Base-by-base conservation (phyloP, 176 grass and related monocot species). In the Carex myosuroides region DNA sequence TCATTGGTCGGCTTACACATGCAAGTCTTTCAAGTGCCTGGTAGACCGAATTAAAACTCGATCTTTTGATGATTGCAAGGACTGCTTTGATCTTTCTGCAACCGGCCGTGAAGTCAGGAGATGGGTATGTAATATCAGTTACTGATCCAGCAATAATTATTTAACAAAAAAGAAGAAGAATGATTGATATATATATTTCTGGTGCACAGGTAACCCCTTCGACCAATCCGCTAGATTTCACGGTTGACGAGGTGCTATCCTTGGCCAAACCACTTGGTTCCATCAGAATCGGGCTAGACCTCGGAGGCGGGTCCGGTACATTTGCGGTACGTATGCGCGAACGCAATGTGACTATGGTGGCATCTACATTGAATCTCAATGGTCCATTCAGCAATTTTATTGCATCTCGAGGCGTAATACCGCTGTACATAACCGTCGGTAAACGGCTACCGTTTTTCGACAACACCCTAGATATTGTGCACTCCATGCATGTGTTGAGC, bases 401-500 rank as follows among this genome's bases (percentile, higher is more conserved):
- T 0, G 84, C 88, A 6, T 80, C 88, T 24, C 79, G 88, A 13
- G 88, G 88, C 3, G 76, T 86, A 41, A 76, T 86, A 32, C 84
- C 84, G 39, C 59, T 90, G 1, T 90, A 86, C 80, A 33, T 86
- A 32, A 90, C 70, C 10, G 80, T 90, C 7, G 81, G 84, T 1
- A 81, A 90, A 48, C 46, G 88, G 17, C 53, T 90, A 21, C 88
- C 88, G 5, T 86, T 89, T 66, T 89, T 90, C 10, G 88, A 90
- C 60, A 90, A 90, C 70, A 90, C 88, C 2, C 69, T 90, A 1
- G 88, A 86, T 64, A 68, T 90, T 7, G 88, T 86, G 60, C 84
- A 90, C 71, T 90, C 88, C 17, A 90, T 90, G 88, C 88, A 90
- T 50, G 84, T 90, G 42, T 82, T 84, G 17, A 90, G 88, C 70